Conservation (phyloP, 306 rosid species). For the Alnus glutinosa region DNA sequence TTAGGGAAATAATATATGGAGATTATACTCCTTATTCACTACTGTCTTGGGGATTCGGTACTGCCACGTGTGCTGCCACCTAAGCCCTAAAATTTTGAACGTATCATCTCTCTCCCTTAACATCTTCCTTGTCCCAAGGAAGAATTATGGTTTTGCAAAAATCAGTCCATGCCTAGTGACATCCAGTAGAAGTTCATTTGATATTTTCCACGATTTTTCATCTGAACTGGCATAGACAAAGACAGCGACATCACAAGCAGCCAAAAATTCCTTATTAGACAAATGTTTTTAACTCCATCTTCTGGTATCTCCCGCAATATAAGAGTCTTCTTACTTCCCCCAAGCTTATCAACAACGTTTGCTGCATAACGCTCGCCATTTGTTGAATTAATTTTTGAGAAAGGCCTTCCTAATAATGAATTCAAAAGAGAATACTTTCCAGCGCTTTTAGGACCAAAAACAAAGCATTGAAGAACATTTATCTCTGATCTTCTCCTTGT, state of each 20-base stretch:
- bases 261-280: constrained; percentile 67
- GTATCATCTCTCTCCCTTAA: too few species aligned
- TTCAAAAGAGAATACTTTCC: constrained; percentile 85
- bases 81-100: too few species aligned
- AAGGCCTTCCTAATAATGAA: constrained; percentile 85
- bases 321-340: constrained; percentile 79
- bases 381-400: constrained; percentile 54
- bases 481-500: constrained; percentile 73
- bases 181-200: too few species aligned
- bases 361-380: constrained; percentile 65
- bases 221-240: constrained; percentile 88
- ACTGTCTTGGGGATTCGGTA: too few species aligned
- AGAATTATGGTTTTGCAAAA: too few species aligned
- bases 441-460: constrained; percentile 81
- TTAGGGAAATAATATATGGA: too few species aligned
- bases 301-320: constrained; percentile 92
- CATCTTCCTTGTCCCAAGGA: too few species aligned
- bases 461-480: constrained; percentile 85
- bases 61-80: too few species aligned
- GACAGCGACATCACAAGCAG: constrained; percentile 85
- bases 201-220: too few species aligned
- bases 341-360: constrained; percentile 57
- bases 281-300: constrained; percentile 48
- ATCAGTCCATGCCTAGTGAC: too few species aligned
- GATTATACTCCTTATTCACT: too few species aligned